These are phyloP conservation scores for Sungouiella blattae DNA, from an alignment of 805 yeast species.

Conservation along the genomic window DNA sequence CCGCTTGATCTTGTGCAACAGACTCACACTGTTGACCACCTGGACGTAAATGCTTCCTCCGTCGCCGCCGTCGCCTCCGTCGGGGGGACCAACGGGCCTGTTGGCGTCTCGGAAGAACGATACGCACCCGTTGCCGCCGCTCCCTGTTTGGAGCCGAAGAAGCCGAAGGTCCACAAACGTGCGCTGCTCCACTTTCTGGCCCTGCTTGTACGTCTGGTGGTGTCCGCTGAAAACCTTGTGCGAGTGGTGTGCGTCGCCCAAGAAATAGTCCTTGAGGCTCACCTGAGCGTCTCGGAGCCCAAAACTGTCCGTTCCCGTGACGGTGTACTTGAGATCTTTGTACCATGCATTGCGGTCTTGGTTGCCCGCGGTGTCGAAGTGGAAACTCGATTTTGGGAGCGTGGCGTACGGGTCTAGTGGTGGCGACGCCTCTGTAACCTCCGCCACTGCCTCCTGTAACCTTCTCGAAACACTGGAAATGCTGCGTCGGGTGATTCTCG, in stretches of 20 bases:
- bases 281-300: slow-evolving; percentile 10
- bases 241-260: slow-evolving; percentile 38
- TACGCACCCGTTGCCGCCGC: slow-evolving; percentile 85
- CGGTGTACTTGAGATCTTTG: slow-evolving; percentile 7
- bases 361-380: neutral
- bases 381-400: slow-evolving; percentile 9
- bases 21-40: slow-evolving; percentile 68
- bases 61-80: slow-evolving; percentile 98
- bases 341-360: slow-evolving; percentile 1
- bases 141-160: slow-evolving; percentile 67
- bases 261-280: slow-evolving; percentile 34
- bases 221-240: slow-evolving; percentile 37
- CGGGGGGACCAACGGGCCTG: slow-evolving; percentile 86
- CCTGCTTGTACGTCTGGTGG: slow-evolving; percentile 23
- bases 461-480: too few relatives aligned
- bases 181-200: slow-evolving; percentile 32
- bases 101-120: slow-evolving; percentile 88
- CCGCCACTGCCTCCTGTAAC: neutral
- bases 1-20: slow-evolving; percentile 66
- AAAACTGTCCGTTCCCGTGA: slow-evolving; percentile 7
- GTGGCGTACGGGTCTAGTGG: slow-evolving; percentile 10
- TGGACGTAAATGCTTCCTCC: slow-evolving; percentile 88
- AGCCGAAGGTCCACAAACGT: slow-evolving; percentile 51
- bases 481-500: too few relatives aligned
- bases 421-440: neutral